phyloP scores from a whole-genome alignment of 768 basidiomycete species.

The Pisolithus marmoratus region DNA sequence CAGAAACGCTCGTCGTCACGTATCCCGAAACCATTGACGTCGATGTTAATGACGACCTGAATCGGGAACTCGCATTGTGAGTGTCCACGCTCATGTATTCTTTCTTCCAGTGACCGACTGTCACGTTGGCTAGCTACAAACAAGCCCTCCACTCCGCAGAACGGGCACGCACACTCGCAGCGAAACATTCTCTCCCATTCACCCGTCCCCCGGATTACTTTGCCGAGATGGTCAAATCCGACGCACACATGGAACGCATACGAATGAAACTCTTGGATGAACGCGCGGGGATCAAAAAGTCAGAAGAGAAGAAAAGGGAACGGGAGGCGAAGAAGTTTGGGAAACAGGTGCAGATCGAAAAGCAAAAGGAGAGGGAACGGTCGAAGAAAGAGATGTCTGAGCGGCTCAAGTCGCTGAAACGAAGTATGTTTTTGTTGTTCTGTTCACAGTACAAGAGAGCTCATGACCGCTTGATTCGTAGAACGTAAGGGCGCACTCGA shows the following conservation, averaged over 20 bases:
- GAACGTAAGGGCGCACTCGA: constrained; percentile 84
- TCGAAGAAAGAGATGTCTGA: constrained; percentile 93
- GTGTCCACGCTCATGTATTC: constrained; percentile 24
- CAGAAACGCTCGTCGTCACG: constrained; percentile 69
- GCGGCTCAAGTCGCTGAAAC: constrained; percentile 77
- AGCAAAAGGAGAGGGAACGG: constrained; percentile 82
- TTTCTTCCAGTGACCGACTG: background rate
- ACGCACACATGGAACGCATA: constrained; percentile 96
- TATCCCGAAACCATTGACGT: constrained; percentile 71
- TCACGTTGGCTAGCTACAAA: constrained; percentile 66
- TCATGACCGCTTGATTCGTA: constrained; percentile 23
- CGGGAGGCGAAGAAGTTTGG: constrained; percentile 97
- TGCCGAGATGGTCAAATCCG: constrained; percentile 97
- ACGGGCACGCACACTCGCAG: constrained; percentile 69
- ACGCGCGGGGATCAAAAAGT: constrained; percentile 78
- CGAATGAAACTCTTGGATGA: constrained; percentile 89
- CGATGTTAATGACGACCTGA: constrained; percentile 83
- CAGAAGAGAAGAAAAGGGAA: constrained; percentile 87
- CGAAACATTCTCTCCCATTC: constrained; percentile 76
- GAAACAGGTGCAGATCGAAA: constrained; percentile 95
- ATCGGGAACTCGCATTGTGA: constrained; percentile 94
- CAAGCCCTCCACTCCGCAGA: constrained; percentile 86
- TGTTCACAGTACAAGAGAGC: background rate
- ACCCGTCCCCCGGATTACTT: constrained; percentile 92
- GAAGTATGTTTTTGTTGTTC: constrained; percentile 51